Percentiles rank a stretch among this genome's conserved stretches.
phyloP scores from a whole-genome alignment of 805 yeast species.

The Saccharomycopsis fermentans region DNA sequence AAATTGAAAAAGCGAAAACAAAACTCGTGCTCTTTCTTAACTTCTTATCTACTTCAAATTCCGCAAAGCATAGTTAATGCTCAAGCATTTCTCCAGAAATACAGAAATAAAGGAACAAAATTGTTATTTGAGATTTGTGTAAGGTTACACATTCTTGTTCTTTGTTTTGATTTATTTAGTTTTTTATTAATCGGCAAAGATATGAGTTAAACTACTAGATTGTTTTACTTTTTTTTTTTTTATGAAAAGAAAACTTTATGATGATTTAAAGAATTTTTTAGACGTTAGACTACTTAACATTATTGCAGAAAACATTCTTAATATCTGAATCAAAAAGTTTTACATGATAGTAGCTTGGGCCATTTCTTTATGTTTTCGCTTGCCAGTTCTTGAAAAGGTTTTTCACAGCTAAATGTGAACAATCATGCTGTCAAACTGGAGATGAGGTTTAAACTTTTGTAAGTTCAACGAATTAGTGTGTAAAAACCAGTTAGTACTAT shows the following conservation, averaged over 20 bases:
- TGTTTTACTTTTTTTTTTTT: constrained; percentile 2
- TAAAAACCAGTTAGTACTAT: constrained; percentile 2
- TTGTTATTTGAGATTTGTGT: not conserved
- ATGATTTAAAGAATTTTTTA: constrained; percentile 17
- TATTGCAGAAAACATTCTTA: constrained; percentile 13
- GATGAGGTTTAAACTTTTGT: not conserved
- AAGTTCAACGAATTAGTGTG: no score
- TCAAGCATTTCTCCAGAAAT: no score
- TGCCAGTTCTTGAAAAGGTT: not conserved
- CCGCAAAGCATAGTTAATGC: no score
- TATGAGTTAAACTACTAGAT: not conserved
- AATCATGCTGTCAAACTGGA: not conserved
- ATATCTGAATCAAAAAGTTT: not conserved
- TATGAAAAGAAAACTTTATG: not conserved
- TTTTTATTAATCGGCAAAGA: not conserved
- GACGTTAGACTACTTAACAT: constrained; percentile 19
- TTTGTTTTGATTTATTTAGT: not conserved
- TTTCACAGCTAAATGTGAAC: not conserved
- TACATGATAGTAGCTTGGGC: not conserved
- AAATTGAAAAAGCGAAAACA: no score
- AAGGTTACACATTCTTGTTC: not conserved
- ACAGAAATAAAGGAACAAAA: no score
- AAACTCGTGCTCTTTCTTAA: no score
- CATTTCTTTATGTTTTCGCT: no score
- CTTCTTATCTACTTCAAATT: no score